Base-by-base conservation (phyloP, 2,329 filamentous ascomycete species). In the Beauveria sp. region DNA sequence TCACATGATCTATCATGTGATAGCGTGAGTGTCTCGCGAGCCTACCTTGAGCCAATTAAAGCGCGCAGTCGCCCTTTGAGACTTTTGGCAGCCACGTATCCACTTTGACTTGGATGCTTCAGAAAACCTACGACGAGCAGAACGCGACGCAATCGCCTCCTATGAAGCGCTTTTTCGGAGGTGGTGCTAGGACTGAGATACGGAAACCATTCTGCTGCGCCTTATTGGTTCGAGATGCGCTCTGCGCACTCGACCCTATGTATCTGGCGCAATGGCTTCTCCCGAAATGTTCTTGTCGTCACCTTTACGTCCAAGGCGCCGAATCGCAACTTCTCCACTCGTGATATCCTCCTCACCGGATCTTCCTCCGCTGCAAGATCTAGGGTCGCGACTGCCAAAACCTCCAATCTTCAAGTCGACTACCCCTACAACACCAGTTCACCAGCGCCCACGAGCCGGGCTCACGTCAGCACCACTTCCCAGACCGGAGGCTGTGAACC, bases 341-440 rank as follows among this genome's bases (percentile, higher is more conserved):
- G 61, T 70, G 34, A 63, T 68, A 9, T 81, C 81, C 0, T 84
- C 81, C 0, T 84, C 82, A 5, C 81, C 82, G n/a, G 76, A 75
- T n/a, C 70, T 85, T 0, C 83, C 83, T 3, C 77, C 82, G 0
- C 70, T 85, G 0, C 73, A 75, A 43, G 77, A 84, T 3, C 68
- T 85, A 10, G 64, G 81, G 1, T 71, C 74, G 3, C 78, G 75
- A 58, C 63, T 18, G 43, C 61, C 20, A 20, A 61, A n/a, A 26
- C 54, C 16, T 28, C 61, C 48, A 24, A 34, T 9, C 2, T 61
- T 22, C 60, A 51, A 61, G 53, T 55, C n/a, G 28, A 43, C 22
- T 37, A 53, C 43, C 26, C 48, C 37, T 34, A 20, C 59, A 14
- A 56, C 46, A 44, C 7, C 44, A 40, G 3, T n/a, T 34, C 28